These are phyloP conservation scores for Hypholoma fasciculare DNA, from an alignment of 768 basidiomycete genomes.

Conservation along the genomic window DNA sequence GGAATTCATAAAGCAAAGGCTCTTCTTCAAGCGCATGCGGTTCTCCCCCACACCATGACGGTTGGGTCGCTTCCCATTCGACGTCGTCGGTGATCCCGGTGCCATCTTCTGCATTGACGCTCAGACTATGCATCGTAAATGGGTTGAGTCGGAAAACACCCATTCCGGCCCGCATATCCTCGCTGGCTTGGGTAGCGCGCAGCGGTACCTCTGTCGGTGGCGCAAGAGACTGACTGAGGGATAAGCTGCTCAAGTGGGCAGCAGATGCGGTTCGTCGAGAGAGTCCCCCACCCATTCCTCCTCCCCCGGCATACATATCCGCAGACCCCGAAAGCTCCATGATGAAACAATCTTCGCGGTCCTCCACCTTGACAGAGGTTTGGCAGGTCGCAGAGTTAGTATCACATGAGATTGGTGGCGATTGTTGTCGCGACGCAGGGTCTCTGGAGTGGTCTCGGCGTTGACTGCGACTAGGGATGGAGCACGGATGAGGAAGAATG, in stretches of 20 bases:
- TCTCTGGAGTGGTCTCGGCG: neutral
- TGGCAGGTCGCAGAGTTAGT: constrained; percentile 11
- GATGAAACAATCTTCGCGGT: constrained; percentile 41
- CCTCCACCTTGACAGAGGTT: constrained; percentile 37
- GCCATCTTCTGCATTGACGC: constrained; percentile 12
- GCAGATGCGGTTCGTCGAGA: constrained; percentile 6
- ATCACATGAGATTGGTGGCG: constrained; percentile 11
- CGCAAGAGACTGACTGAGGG: constrained; percentile 39
- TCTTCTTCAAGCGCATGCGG: constrained; percentile 61
- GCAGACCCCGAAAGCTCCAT: constrained; percentile 36
- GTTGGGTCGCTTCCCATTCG: constrained; percentile 30
- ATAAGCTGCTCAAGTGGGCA: constrained; percentile 15
- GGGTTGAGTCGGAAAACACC: constrained; percentile 75
- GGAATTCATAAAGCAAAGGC: constrained; percentile 67
- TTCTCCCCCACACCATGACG: constrained; percentile 46
- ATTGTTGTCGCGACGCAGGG: constrained; percentile 5
- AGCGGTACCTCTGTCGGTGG: constrained; percentile 70
- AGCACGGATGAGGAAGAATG: neutral
- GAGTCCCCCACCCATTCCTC: neutral
- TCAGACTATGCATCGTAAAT: constrained; percentile 61
- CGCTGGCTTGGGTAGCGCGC: constrained; percentile 72
- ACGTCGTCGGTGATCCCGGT: constrained; percentile 22
- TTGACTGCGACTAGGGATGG: constrained; percentile 1
- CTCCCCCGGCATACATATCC: constrained; percentile 1
- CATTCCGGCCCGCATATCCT: constrained; percentile 77